A percentile compares a stretch with the other conserved stretches of the same genome.
Evolutionary conservation across 192 early-diverging fungal genomes (phyloP).

Genomic region (Lobosporangium transversale): DNA sequence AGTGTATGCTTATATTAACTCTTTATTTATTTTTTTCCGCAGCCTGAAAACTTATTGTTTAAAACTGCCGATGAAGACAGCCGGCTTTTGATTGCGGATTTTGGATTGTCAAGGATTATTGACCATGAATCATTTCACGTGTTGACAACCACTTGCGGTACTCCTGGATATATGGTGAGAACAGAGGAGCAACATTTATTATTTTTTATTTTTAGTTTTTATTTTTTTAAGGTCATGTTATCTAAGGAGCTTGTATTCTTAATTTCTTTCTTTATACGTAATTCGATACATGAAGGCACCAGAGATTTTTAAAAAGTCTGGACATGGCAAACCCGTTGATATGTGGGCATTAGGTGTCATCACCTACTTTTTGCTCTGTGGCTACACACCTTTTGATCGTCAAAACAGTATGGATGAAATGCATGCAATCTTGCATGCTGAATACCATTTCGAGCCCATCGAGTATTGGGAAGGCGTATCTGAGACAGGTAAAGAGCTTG

Average conservation of each 20-base stretch:
- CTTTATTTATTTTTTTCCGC: neutral
- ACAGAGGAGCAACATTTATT: too few relatives aligned
- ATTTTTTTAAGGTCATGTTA: neutral
- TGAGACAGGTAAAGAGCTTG: slow-evolving; percentile 47
- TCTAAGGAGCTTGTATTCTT: neutral
- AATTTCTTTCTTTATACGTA: neutral
- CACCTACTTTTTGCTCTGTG: slow-evolving; percentile 78
- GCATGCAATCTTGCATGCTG: slow-evolving; percentile 64
- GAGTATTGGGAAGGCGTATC: slow-evolving; percentile 72
- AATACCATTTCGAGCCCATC: slow-evolving; percentile 70
- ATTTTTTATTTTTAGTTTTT: too few relatives aligned
- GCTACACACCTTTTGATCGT: slow-evolving; percentile 79
- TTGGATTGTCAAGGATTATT: slow-evolving; percentile 78
- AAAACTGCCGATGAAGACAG: slow-evolving; percentile 63
- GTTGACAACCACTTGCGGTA: slow-evolving; percentile 79
- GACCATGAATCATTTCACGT: slow-evolving; percentile 65
- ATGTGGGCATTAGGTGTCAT: slow-evolving; percentile 87
- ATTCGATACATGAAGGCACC: too few relatives aligned
- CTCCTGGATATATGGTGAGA: slow-evolving; percentile 81
- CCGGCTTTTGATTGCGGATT: slow-evolving; percentile 80
- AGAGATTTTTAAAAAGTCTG: slow-evolving; percentile 66
- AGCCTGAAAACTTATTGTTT: slow-evolving; percentile 87
- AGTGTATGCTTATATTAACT: neutral
- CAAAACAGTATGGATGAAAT: slow-evolving; percentile 62
- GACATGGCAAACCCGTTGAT: slow-evolving; percentile 81